Percentiles rank a stretch among this genome's conserved stretches.
Conservation (phyloP, 768 basidiomycete genomes). For the Phallus indusiatus region DNA sequence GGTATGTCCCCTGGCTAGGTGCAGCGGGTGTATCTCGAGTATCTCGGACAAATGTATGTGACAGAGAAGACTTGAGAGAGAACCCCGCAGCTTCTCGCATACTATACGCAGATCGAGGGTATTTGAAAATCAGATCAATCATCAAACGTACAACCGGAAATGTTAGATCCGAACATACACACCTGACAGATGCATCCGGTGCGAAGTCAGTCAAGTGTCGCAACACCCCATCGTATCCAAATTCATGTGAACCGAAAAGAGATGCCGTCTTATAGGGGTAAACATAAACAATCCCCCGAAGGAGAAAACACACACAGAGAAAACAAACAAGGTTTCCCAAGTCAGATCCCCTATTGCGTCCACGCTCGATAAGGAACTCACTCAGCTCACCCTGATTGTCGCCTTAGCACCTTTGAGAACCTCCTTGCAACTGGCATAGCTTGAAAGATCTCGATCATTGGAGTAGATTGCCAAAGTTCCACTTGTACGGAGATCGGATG, state of each 20-base stretch:
- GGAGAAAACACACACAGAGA: neutral
- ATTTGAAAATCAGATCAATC: neutral
- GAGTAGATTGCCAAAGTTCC: constrained; percentile 67
- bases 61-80: constrained; percentile 72
- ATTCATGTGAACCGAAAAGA: constrained; percentile 42
- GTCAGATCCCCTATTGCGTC: neutral
- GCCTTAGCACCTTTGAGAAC: constrained; percentile 55
- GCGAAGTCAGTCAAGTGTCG: constrained; percentile 65
- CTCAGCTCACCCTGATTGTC: constrained; percentile 66
- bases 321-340: no score
- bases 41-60: constrained; percentile 68
- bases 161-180: constrained; percentile 30
- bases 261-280: constrained; percentile 1
- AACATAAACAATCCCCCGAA: neutral
- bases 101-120: constrained; percentile 28
- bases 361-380: constrained; percentile 20
- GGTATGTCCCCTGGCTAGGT: constrained; percentile 36
- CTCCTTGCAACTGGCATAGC: constrained; percentile 65
- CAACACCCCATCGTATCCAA: constrained; percentile 76
- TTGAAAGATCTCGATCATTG: constrained; percentile 70
- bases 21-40: constrained; percentile 55
- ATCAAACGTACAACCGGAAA: neutral
- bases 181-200: constrained; percentile 72
- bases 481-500: constrained; percentile 49
- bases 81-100: constrained; percentile 80